These are phyloP conservation scores for Dendrobium nobile DNA, from an alignment of 106 monocot genomes.

Conservation along the genomic window DNA sequence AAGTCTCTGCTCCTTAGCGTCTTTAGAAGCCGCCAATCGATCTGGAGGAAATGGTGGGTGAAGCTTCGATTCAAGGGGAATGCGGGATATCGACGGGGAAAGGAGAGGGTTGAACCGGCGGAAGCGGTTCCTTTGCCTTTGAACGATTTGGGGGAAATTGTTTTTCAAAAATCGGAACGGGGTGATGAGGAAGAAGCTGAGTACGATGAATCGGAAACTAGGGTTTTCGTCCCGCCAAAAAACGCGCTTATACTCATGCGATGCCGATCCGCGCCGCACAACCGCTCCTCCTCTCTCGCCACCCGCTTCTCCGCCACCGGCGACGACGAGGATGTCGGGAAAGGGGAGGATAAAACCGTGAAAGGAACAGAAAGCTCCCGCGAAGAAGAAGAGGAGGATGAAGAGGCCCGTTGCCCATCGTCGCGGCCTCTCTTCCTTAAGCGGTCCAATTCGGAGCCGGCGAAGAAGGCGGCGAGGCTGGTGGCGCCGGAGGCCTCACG, in stretches of 20 bases:
- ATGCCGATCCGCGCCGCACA: slow-evolving; percentile 84
- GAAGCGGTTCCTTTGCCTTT: not conserved
- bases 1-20: not conserved
- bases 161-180: not conserved
- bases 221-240: slow-evolving; percentile 58
- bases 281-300: slow-evolving; percentile 27
- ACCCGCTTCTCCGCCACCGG: not conserved
- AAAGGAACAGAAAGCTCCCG: not conserved
- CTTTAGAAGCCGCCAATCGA: slow-evolving; percentile 1
- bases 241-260: slow-evolving; percentile 90
- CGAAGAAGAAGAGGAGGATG: not conserved
- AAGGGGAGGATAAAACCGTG: not conserved
- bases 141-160: not conserved
- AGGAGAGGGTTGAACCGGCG: not conserved
- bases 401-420: slow-evolving; percentile 1
- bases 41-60: slow-evolving; percentile 1
- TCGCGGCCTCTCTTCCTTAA: slow-evolving; percentile 42
- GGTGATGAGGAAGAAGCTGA: slow-evolving; percentile 2
- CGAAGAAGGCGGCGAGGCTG: slow-evolving; percentile 16
- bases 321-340: not conserved
- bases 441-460: slow-evolving; percentile 77
- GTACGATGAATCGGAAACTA: slow-evolving; percentile 20
- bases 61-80: slow-evolving; percentile 13
- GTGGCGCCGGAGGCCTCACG: slow-evolving; percentile 24
- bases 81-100: not conserved